Conservation (phyloP, 1,139 yeast species). For the Hyphopichia burtonii region DNA sequence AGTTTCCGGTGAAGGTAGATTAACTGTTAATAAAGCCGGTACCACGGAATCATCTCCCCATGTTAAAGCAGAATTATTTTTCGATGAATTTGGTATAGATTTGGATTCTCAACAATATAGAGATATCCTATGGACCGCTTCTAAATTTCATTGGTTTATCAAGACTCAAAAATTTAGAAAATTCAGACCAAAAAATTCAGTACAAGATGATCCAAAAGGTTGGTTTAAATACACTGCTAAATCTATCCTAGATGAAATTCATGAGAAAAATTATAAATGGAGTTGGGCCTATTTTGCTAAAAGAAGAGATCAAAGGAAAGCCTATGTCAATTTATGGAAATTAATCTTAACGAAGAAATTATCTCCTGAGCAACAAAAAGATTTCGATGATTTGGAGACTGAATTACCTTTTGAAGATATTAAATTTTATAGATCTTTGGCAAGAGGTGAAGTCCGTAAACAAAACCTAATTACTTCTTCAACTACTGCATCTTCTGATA, state of each 20-base stretch:
- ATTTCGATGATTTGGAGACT: slow-evolving; percentile 55
- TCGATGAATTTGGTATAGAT: slow-evolving; percentile 84
- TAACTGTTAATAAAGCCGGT: slow-evolving; percentile 78
- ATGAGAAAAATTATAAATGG: slow-evolving; percentile 78
- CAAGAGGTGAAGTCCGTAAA: slow-evolving; percentile 63
- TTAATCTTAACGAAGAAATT: slow-evolving; percentile 36
- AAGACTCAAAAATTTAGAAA: slow-evolving; percentile 75
- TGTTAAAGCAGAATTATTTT: slow-evolving; percentile 70
- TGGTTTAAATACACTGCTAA: slow-evolving; percentile 85
- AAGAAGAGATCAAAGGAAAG: slow-evolving; percentile 69
- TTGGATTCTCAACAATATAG: slow-evolving; percentile 84
- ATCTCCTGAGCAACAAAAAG: slow-evolving; percentile 32
- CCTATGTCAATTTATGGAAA: slow-evolving; percentile 72
- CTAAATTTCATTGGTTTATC: slow-evolving; percentile 75
- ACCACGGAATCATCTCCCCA: slow-evolving; percentile 71
- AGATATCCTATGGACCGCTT: slow-evolving; percentile 77
- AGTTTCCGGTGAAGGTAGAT: slow-evolving; percentile 82
- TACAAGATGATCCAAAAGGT: slow-evolving; percentile 65
- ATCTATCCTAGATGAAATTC: slow-evolving; percentile 75
- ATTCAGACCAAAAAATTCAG: slow-evolving; percentile 61
- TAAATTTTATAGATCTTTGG: slow-evolving; percentile 78
- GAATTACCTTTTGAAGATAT: slow-evolving; percentile 74
- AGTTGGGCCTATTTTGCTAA: slow-evolving; percentile 80
- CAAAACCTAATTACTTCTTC: slow-evolving; percentile 32
- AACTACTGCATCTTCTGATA: neutral